Percentiles rank a stretch among this genome's conserved stretches.
phyloP scores from a whole-genome alignment of 257 asterid genomes.

The Mitragyna speciosa region DNA sequence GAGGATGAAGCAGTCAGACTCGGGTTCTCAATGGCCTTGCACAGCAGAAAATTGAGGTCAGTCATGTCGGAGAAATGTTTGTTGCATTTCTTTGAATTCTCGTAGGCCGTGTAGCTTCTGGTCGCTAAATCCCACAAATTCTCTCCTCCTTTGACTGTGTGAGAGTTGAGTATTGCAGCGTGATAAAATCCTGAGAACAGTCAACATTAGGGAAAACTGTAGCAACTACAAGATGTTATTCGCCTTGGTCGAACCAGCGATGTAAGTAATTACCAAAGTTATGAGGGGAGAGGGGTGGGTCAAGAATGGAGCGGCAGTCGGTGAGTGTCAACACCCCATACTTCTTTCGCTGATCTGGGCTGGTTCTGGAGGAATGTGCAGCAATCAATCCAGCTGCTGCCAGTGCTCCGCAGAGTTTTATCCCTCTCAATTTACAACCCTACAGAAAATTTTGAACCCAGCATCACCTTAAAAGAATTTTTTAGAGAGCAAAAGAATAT shows the following conservation, averaged over 20 bases:
- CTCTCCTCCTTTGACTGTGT: constrained; percentile 41
- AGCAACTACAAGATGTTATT: too few relatives aligned
- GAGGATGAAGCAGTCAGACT: constrained; percentile 56
- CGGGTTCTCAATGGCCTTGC: constrained; percentile 65
- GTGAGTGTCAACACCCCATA: constrained; percentile 61
- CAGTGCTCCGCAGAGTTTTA: constrained; percentile 58
- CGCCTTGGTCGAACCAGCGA: background rate
- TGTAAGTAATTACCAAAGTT: constrained; percentile 41
- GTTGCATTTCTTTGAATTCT: constrained; percentile 41
- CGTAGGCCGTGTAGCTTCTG: constrained; percentile 35
- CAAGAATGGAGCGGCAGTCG: constrained; percentile 60
- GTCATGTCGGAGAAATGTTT: constrained; percentile 68
- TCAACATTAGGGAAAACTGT: too few relatives aligned
- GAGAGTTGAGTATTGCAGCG: constrained; percentile 58
- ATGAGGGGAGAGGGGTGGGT: constrained; percentile 49
- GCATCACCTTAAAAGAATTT: too few relatives aligned
- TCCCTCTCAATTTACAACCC: constrained; percentile 66
- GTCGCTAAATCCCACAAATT: constrained; percentile 56
- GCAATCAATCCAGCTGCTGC: constrained; percentile 64
- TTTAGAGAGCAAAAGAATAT: too few relatives aligned
- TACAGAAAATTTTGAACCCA: constrained; percentile 9
- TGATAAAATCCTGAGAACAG: constrained; percentile 53
- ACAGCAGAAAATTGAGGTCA: constrained; percentile 65
- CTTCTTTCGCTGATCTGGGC: constrained; percentile 36
- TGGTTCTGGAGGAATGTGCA: constrained; percentile 37